Percentiles rank a stretch among this genome's conserved stretches.
Conservation (phyloP, 148 eudicot genomes). For the Spergularia marina region DNA sequence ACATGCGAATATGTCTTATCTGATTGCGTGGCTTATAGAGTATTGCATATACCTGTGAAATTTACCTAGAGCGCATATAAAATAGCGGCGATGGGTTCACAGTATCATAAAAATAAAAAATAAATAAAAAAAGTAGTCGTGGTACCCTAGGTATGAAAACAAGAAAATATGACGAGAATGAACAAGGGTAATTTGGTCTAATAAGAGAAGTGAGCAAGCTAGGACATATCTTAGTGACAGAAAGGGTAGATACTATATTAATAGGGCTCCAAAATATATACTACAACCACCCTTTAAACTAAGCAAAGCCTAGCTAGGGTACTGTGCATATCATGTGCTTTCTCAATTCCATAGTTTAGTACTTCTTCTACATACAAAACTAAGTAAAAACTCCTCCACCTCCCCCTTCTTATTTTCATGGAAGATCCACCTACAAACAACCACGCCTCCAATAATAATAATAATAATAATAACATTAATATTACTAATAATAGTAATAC, state of each 20-base stretch:
- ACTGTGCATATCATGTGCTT: constrained; percentile 26
- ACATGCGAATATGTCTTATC: too few relatives aligned
- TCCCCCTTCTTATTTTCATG: constrained; percentile 16
- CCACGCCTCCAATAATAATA: constrained; percentile 1
- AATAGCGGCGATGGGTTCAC: too few relatives aligned
- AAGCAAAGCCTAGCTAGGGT: constrained; percentile 18
- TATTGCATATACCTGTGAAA: too few relatives aligned
- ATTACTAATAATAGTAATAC: neutral
- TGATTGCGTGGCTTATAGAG: too few relatives aligned
- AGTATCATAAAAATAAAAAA: too few relatives aligned
- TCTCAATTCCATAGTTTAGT: constrained; percentile 16
- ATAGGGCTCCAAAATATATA: constrained; percentile 12
- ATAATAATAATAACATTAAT: neutral
- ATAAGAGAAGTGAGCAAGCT: neutral
- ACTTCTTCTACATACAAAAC: neutral
- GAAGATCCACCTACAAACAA: constrained; percentile 19
- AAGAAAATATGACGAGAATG: too few relatives aligned
- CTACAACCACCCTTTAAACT: too few relatives aligned
- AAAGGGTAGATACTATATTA: neutral
- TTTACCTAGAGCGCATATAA: too few relatives aligned
- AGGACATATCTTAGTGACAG: neutral
- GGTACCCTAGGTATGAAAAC: neutral
- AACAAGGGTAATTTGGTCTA: neutral
- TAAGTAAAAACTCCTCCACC: neutral
- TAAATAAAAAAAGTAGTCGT: too few relatives aligned